phyloP scores from a whole-genome alignment of 257 asterid species.

The Orobanche coerulescens region DNA sequence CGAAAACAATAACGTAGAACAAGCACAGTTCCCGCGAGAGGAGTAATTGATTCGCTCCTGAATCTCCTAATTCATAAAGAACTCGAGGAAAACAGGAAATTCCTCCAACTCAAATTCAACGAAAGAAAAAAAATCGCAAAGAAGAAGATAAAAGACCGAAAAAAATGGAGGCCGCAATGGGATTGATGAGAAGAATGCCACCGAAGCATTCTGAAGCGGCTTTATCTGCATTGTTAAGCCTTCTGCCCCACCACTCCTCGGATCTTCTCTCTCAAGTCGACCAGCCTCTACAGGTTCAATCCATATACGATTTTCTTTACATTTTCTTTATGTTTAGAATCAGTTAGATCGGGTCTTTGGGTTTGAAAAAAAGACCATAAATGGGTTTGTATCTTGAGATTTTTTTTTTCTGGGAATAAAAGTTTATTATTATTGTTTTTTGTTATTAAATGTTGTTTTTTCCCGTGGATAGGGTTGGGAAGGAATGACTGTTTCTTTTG shows the following conservation, averaged over 20 bases:
- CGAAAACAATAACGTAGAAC: too few relatives aligned
- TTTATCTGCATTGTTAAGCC: slow-evolving; percentile 77
- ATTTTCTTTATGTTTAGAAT: neutral
- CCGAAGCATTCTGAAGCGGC: slow-evolving; percentile 86
- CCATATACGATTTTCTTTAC: neutral
- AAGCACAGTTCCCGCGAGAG: neutral
- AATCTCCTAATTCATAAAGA: neutral
- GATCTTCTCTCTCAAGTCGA: slow-evolving; percentile 98
- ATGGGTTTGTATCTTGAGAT: neutral
- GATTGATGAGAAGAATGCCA: slow-evolving; percentile 93
- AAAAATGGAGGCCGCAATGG: slow-evolving; percentile 91
- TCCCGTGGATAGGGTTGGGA: neutral
- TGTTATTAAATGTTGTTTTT: neutral
- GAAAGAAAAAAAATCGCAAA: neutral
- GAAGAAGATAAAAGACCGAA: too few relatives aligned
- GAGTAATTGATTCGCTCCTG: neutral
- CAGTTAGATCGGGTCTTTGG: neutral
- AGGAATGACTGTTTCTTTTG: neutral
- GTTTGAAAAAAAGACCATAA: too few relatives aligned
- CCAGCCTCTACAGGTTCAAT: slow-evolving; percentile 87
- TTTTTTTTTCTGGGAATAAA: neutral
- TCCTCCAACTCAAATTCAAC: neutral
- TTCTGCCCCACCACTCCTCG: slow-evolving; percentile 81
- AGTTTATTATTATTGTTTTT: neutral
- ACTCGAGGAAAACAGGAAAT: neutral